These are phyloP conservation scores for Tulasnella sp. DNA, from an alignment of 768 basidiomycete genomes.

Conservation along the genomic window DNA sequence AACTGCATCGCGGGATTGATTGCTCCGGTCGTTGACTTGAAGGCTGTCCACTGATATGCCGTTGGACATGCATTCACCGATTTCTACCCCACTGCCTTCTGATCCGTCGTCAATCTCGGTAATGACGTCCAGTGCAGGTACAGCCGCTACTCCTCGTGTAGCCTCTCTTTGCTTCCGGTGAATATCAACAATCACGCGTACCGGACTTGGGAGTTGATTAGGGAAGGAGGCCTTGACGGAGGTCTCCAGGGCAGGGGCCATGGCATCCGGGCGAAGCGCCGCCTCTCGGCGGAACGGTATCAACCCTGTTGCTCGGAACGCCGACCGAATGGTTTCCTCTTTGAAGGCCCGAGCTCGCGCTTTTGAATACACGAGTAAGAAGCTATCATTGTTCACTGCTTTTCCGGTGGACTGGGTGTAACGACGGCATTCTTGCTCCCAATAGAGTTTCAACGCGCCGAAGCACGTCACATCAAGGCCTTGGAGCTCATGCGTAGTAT, in stretches of 20 bases:
- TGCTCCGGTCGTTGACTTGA: too few species aligned
- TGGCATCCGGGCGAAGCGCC: conserved; percentile 25
- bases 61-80: too few species aligned
- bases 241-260: background rate
- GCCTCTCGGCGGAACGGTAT: conserved; percentile 28
- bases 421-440: conserved; percentile 19
- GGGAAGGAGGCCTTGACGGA: background rate
- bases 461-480: conserved; percentile 13
- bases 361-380: conserved; percentile 26
- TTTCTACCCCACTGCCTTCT: too few species aligned
- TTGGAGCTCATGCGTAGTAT: conserved; percentile 28
- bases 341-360: conserved; percentile 26
- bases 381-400: conserved; percentile 28
- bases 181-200: background rate
- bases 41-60: too few species aligned
- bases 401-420: conserved; percentile 21
- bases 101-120: background rate
- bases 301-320: conserved; percentile 33
- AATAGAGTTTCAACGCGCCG: conserved; percentile 23
- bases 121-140: background rate
- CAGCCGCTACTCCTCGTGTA: too few species aligned
- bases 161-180: background rate
- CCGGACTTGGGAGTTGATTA: background rate
- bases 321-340: conserved; percentile 24
- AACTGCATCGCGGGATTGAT: background rate